Percentiles rank a stretch among this genome's conserved stretches.
phyloP scores from a whole-genome alignment of 768 basidiomycete genomes.

The Lactifluus rugatus region DNA sequence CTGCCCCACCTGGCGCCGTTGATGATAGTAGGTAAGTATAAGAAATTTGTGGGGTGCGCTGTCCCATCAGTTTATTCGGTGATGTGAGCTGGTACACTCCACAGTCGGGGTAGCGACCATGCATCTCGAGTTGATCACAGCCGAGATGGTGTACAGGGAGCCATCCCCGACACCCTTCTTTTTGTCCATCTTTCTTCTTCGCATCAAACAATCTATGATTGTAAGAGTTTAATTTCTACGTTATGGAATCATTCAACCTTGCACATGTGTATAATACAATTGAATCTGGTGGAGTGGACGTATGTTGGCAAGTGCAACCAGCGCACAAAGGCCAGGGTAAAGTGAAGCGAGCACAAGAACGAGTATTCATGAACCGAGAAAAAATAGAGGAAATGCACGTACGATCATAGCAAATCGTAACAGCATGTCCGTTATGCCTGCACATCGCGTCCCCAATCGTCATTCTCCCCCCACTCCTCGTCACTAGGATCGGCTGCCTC shows the following conservation, averaged over 20 bases:
- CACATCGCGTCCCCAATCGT: too few relatives aligned
- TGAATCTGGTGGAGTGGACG: background rate
- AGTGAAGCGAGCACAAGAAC: background rate
- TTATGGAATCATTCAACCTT: background rate
- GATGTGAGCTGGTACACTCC: background rate
- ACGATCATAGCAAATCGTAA: constrained; percentile 1
- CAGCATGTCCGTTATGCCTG: background rate
- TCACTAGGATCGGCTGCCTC: background rate
- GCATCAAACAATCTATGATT: background rate
- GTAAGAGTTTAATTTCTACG: background rate
- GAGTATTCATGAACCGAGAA: background rate
- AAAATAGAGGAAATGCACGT: background rate
- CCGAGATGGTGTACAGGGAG: background rate
- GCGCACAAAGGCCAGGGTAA: background rate
- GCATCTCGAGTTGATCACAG: background rate
- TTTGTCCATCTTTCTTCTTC: background rate
- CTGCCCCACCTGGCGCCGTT: background rate
- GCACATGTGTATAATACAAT: constrained; percentile 13
- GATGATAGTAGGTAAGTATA: background rate
- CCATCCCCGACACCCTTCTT: background rate
- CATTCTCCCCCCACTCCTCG: background rate
- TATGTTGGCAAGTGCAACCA: background rate
- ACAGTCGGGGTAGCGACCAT: background rate
- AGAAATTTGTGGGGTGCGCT: background rate
- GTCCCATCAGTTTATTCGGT: background rate